Evolutionary conservation across 225 moss, liverwort and hornwort species (phyloP), one percentile per base, ranked within the genome.

Genomic region (Thuidium tamariscinum): DNA sequence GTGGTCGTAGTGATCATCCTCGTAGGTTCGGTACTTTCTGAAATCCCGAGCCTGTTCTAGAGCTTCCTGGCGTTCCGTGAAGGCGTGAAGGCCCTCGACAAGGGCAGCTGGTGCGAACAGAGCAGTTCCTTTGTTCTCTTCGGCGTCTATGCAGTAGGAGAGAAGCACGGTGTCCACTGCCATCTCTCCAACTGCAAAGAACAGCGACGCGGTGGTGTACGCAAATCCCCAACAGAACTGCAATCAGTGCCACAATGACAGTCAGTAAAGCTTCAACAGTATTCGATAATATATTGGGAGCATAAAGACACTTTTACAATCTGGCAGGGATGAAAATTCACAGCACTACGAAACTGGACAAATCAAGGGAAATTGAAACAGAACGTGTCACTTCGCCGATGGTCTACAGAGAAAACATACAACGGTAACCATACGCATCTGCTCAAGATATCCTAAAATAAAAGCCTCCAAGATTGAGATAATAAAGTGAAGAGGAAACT

Each of bases 201-300:
- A 98, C 4, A 95, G 89, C 0, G 95, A 87, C 3, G 95, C 94
- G 2, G 95, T 91, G 13, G 91, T 54, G 87, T 93, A 98, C 0
- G 94, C 95, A 39, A 95, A 92, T 51, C 95, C 89, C 94, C 93
- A 98, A 48, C 94, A 94, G n/a, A 95, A 95, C 98, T 98, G 96
- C 88, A 59, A n/a, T 0, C 2, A 4, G 1, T 6, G n/a, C 7
- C 54, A 77, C 44, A 46, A 8, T 16, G 2, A 3, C 42, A 11
- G 13, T 88, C 16, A 87, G 32, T 59, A n/a, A n/a, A n/a, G n/a
- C n/a, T n/a, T n/a, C n/a, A n/a, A n/a, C n/a, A n/a, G n/a, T n/a
- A n/a, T n/a, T n/a, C n/a, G n/a, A n/a, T n/a, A n/a, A n/a, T n/a
- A n/a, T n/a, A n/a, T n/a, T n/a, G n/a, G n/a, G n/a, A n/a, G n/a